These are phyloP conservation scores for Coccomyxa sp. DNA, from an alignment of 139 green algal genomes.

Conservation along the genomic window DNA sequence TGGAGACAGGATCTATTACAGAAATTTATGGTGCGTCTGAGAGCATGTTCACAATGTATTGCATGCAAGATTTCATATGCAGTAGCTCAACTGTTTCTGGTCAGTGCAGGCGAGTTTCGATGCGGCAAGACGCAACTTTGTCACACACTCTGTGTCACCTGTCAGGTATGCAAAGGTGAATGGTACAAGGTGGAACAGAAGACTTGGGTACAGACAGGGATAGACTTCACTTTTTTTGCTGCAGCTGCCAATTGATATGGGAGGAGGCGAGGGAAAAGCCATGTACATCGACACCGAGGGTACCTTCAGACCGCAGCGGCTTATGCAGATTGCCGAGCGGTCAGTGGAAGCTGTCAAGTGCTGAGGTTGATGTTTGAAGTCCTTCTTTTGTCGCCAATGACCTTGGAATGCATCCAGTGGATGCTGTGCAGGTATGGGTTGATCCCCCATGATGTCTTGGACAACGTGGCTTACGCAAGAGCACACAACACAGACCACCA, in stretches of 20 bases:
- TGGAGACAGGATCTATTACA: slow-evolving; percentile 97
- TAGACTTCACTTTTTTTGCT: neutral
- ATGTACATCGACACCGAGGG: slow-evolving; percentile 99
- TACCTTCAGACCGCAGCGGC: slow-evolving; percentile 85
- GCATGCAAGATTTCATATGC: neutral
- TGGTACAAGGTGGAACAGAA: neutral
- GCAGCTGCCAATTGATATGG: slow-evolving; percentile 85
- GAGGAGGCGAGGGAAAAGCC: slow-evolving; percentile 94
- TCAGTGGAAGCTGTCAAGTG: slow-evolving; percentile 21
- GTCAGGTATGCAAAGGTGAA: slow-evolving; percentile 62
- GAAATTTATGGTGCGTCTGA: slow-evolving; percentile 92
- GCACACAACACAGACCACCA: slow-evolving; percentile 99
- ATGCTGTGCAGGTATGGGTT: slow-evolving; percentile 71
- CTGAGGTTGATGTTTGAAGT: neutral
- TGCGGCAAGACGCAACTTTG: slow-evolving; percentile 97
- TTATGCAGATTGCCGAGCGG: slow-evolving; percentile 89
- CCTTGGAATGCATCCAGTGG: neutral
- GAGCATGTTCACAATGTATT: slow-evolving; percentile 33
- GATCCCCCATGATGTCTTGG: slow-evolving; percentile 85
- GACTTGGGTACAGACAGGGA: neutral
- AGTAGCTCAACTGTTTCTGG: neutral
- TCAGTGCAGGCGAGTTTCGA: slow-evolving; percentile 28
- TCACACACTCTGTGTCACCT: slow-evolving; percentile 96
- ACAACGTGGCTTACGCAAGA: slow-evolving; percentile 97
- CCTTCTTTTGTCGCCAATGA: neutral